A percentile compares a stretch with the other conserved stretches of the same genome.
Conservation (phyloP, 441 rosid genomes). For the Adansonia rubrostipa region DNA sequence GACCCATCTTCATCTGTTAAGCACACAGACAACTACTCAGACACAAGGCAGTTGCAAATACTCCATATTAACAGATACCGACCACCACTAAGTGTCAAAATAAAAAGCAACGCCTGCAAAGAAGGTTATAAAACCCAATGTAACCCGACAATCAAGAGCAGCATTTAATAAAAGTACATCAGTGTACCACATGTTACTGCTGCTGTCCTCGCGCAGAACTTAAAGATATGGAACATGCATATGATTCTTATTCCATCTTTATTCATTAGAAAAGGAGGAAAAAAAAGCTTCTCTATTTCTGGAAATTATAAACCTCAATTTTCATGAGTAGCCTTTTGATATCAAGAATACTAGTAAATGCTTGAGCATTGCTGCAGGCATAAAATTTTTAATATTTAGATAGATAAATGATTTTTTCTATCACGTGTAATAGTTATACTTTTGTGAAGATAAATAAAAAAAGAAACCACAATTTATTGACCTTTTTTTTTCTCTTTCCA, state of each 20-base stretch:
- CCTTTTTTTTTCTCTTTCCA: too few relatives aligned
- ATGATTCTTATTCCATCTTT: not conserved
- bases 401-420: too few relatives aligned
- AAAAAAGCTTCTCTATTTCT: not conserved
- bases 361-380: too few relatives aligned
- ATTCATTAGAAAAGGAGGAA: not conserved
- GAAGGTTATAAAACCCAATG: not conserved
- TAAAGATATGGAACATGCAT: not conserved
- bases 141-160: not conserved
- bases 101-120: not conserved
- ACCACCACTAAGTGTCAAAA: not conserved
- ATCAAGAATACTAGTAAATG: not conserved
- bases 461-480: too few relatives aligned
- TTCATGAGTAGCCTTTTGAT: not conserved
- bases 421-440: too few relatives aligned
- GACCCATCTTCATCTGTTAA: conserved; percentile 60
- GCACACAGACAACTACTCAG: conserved; percentile 26
- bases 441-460: not conserved
- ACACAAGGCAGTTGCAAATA: conserved; percentile 21
- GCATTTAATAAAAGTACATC: not conserved
- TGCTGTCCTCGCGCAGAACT: not conserved
- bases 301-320: not conserved
- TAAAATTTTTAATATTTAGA: too few relatives aligned
- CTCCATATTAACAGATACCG: not conserved
- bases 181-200: not conserved